Conservation (phyloP, 2,329 filamentous ascomycete species). For the Parastagonospora nodorum region DNA sequence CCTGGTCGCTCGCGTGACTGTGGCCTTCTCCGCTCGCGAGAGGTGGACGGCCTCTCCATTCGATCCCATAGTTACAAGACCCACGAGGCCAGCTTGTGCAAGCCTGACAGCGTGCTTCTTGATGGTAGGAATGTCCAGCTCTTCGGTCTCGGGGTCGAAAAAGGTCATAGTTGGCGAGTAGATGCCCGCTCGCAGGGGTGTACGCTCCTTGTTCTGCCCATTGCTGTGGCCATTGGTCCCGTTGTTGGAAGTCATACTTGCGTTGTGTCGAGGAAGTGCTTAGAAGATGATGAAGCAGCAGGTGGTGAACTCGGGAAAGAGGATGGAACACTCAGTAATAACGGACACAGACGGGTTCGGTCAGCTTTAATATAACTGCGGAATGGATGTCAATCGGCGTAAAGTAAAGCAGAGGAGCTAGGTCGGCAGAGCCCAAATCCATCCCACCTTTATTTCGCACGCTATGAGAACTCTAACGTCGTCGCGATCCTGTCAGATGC, state of each 20-base stretch:
- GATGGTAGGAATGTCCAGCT: constrained; percentile 79
- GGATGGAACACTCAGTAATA: constrained; percentile 20
- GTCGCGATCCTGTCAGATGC: constrained; percentile 28
- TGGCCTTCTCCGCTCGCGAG: constrained; percentile 74
- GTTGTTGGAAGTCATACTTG: constrained; percentile 31
- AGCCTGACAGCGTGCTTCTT: constrained; percentile 81
- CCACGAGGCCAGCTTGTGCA: constrained; percentile 75
- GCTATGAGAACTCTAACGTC: constrained; percentile 25
- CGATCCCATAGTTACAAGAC: constrained; percentile 85
- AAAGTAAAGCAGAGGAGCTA: constrained; percentile 37
- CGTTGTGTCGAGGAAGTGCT: constrained; percentile 4
- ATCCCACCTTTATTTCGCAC: constrained; percentile 35
- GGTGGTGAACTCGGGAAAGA: constrained; percentile 15
- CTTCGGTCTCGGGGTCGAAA: constrained; percentile 82
- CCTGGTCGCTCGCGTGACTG: constrained; percentile 76
- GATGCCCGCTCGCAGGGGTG: constrained; percentile 77
- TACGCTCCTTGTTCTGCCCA: constrained; percentile 47
- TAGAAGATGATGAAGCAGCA: background rate
- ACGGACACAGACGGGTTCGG: constrained; percentile 26
- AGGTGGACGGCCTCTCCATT: constrained; percentile 90
- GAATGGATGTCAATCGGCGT: constrained; percentile 38
- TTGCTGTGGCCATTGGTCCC: constrained; percentile 36
- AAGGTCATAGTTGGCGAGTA: constrained; percentile 92
- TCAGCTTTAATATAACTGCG: constrained; percentile 47
- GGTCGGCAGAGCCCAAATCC: constrained; percentile 34